Conservation (phyloP, 345 rosid genomes). For the Boechera divaricarpa region DNA sequence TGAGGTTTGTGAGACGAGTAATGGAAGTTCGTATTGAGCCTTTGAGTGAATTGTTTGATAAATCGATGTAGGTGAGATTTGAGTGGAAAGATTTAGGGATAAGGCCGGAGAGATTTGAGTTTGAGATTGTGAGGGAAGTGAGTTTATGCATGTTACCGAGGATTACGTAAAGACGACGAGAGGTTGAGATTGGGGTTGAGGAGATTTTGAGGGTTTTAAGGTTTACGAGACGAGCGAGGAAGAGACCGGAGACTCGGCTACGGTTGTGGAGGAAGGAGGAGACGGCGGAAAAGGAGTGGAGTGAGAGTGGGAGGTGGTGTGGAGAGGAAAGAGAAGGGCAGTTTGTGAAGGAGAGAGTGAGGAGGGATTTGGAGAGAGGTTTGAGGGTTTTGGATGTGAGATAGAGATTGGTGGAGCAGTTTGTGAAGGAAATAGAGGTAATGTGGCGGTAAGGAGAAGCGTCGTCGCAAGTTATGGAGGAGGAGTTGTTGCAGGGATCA, state of each 20-base stretch:
- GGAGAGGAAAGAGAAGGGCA: slow-evolving; percentile 59
- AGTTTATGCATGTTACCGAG: slow-evolving; percentile 40
- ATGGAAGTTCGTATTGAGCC: slow-evolving; percentile 68
- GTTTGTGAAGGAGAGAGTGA: slow-evolving; percentile 61
- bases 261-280: slow-evolving; percentile 55
- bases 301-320: slow-evolving; percentile 65
- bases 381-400: slow-evolving; percentile 67
- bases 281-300: slow-evolving; percentile 58
- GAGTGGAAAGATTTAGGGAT: slow-evolving; percentile 39
- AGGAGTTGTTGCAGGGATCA: slow-evolving; percentile 64
- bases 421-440: slow-evolving; percentile 66
- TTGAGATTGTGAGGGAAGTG: slow-evolving; percentile 62
- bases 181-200: slow-evolving; percentile 57
- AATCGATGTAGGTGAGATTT: slow-evolving; percentile 65
- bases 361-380: slow-evolving; percentile 62
- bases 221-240: slow-evolving; percentile 69
- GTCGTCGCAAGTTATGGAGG: slow-evolving; percentile 54
- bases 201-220: slow-evolving; percentile 67
- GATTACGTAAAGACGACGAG: slow-evolving; percentile 72
- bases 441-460: slow-evolving; percentile 76
- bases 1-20: slow-evolving; percentile 64
- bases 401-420: slow-evolving; percentile 58
- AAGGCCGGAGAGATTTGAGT: slow-evolving; percentile 62
- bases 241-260: slow-evolving; percentile 56
- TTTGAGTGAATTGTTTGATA: slow-evolving; percentile 69